phyloP scores from a whole-genome alignment of 1,284 basidiomycete species.

The Bondarzewia mesenterica region DNA sequence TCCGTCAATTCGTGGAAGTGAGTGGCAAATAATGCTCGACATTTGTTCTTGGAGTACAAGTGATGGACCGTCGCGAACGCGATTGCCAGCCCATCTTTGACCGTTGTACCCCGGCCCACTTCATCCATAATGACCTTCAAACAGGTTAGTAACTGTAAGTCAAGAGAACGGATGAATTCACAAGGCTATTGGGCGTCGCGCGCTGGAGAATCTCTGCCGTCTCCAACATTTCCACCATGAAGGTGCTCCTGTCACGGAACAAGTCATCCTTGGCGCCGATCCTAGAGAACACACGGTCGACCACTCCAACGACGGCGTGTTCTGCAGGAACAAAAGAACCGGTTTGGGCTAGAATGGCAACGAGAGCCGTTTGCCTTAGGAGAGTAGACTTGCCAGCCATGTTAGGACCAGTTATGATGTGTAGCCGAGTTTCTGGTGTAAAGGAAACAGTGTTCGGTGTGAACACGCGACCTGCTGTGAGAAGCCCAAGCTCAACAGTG shows the following conservation, averaged over 20 bases:
- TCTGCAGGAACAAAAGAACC: slow-evolving; percentile 93
- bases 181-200: slow-evolving; percentile 77
- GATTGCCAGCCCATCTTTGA: slow-evolving; percentile 87
- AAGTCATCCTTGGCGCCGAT: slow-evolving; percentile 97
- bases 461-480: slow-evolving; percentile 69
- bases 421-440: slow-evolving; percentile 51
- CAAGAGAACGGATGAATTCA: slow-evolving; percentile 26
- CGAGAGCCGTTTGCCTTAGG: slow-evolving; percentile 86
- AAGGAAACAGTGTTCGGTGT: slow-evolving; percentile 77
- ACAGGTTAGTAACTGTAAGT: background rate
- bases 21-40: slow-evolving; percentile 88
- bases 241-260: slow-evolving; percentile 88
- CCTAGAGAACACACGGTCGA: slow-evolving; percentile 89
- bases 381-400: slow-evolving; percentile 95
- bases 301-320: slow-evolving; percentile 70
- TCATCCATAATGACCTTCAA: slow-evolving; percentile 95
- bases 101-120: slow-evolving; percentile 91
- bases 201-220: slow-evolving; percentile 75
- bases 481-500: slow-evolving; percentile 84
- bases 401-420: slow-evolving; percentile 91
- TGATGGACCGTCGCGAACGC: slow-evolving; percentile 89
- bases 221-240: slow-evolving; percentile 91
- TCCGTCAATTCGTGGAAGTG: slow-evolving; percentile 93
- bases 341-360: slow-evolving; percentile 86
- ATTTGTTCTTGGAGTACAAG: slow-evolving; percentile 66